Conservation (phyloP, 805 yeast genomes). For the Lipomyces sp. region DNA sequence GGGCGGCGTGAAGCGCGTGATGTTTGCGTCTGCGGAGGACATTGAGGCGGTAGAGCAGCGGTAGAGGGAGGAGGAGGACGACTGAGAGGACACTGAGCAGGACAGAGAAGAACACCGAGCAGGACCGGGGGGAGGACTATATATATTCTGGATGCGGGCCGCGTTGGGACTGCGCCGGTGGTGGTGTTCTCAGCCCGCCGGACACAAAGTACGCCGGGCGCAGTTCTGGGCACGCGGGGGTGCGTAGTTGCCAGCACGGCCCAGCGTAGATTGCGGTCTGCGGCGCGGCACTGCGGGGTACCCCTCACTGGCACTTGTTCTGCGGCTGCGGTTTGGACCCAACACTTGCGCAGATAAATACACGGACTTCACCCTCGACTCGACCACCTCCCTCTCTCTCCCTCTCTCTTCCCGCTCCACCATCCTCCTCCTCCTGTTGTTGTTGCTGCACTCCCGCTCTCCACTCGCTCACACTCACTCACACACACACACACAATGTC, state of each 20-base stretch:
- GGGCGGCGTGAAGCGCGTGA: conserved; percentile 35
- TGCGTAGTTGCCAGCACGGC: background rate
- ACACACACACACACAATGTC: conserved; percentile 36
- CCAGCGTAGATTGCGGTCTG: background rate
- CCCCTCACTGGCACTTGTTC: background rate
- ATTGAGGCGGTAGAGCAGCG: background rate
- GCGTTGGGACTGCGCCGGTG: background rate
- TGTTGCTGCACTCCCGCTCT: background rate
- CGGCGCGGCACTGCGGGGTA: background rate
- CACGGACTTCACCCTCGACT: background rate
- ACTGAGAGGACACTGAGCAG: background rate
- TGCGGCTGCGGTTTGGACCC: background rate
- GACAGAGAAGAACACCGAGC: no score
- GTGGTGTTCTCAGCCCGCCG: no score
- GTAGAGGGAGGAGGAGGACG: background rate
- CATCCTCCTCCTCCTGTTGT: background rate
- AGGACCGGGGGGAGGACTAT: no score
- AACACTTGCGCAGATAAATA: conserved; percentile 1
- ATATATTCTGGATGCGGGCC: no score
- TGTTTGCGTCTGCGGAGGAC: conserved; percentile 30
- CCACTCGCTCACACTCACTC: background rate
- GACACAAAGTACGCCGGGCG: background rate
- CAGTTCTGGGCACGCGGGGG: conserved; percentile 1
- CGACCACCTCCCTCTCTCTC: conserved; percentile 3
- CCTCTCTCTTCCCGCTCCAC: background rate